Percentiles rank a stretch among this genome's conserved stretches.
These are phyloP conservation scores for Tulasnella sp. DNA, from an alignment of 768 basidiomycete species.

Conservation along the genomic window DNA sequence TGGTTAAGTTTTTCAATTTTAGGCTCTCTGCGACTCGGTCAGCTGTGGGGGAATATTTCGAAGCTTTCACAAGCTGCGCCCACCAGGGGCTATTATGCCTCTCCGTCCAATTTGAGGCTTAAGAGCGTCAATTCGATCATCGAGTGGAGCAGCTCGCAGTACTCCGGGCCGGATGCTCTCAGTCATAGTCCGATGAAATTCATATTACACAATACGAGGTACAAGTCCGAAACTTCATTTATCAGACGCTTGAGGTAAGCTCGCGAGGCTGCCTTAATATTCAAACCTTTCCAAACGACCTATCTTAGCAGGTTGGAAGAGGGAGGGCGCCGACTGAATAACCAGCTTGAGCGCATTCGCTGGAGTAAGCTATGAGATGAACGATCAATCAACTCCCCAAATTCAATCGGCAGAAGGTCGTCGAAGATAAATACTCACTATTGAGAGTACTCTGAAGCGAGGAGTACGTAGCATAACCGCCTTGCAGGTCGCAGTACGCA, in stretches of 20 bases:
- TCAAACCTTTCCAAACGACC: not conserved
- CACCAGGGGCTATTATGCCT: no score
- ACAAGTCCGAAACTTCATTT: not conserved
- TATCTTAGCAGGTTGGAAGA: not conserved
- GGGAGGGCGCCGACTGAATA: not conserved
- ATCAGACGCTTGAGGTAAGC: not conserved
- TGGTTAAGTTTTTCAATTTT: no score
- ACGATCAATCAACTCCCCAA: not conserved
- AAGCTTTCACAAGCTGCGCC: no score
- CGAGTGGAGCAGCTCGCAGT: no score
- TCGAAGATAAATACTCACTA: not conserved
- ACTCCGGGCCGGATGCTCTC: not conserved
- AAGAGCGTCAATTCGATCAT: no score
- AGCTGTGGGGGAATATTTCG: no score
- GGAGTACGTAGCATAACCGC: no score
- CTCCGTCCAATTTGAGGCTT: no score
- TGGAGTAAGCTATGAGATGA: not conserved
- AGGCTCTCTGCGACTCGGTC: no score
- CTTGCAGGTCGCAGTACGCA: no score
- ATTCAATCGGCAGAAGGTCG: not conserved
- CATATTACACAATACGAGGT: not conserved
- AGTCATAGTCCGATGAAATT: not conserved
- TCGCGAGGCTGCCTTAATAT: not conserved
- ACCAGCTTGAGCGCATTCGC: not conserved
- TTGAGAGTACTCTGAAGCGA: not conserved